A percentile compares a stretch with the other conserved stretches of the same genome.
Evolutionary conservation across 2,329 filamentous ascomycete species (phyloP).

Genomic region (Westerdykella sp.): DNA sequence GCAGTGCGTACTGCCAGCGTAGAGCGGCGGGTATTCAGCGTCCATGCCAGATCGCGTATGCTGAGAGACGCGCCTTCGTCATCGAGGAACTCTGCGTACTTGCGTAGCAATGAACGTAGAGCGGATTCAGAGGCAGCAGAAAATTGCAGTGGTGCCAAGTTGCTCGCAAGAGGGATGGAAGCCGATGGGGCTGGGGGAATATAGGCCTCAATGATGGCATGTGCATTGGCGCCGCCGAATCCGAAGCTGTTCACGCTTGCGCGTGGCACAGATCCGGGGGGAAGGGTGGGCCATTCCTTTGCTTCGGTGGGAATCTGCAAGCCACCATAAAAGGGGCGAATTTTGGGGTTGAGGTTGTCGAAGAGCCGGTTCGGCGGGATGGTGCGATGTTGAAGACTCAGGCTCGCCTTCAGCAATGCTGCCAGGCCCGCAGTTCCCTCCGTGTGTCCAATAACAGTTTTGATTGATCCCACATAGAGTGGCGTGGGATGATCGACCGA

Average conservation of each 20-base stretch:
- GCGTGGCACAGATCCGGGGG: conserved; percentile 1
- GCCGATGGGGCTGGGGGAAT: background rate
- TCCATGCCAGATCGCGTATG: conserved; percentile 9
- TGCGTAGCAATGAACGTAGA: background rate
- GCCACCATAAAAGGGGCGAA: conserved; percentile 10
- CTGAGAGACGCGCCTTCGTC: background rate
- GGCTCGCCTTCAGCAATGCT: conserved; percentile 34
- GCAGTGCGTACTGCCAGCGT: too few species aligned
- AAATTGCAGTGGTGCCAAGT: conserved; percentile 6
- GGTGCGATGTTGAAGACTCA: conserved; percentile 32
- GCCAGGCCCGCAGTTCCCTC: conserved; percentile 38
- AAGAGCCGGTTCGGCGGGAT: conserved; percentile 31
- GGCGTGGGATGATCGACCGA: conserved; percentile 4
- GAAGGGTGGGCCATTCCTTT: conserved; percentile 7
- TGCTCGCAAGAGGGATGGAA: too few species aligned
- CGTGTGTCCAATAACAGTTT: conserved; percentile 40
- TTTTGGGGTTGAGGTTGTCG: conserved; percentile 20
- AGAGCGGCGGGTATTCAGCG: conserved; percentile 2
- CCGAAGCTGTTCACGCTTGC: conserved; percentile 12
- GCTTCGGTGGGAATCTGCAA: conserved; percentile 4
- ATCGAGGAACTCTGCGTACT: conserved; percentile 1
- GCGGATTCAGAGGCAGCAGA: conserved; percentile 5
- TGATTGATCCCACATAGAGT: conserved; percentile 20
- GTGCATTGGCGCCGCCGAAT: conserved; percentile 22
- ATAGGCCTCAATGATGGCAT: conserved; percentile 19